A percentile compares a stretch with the other conserved stretches of the same genome.
These are phyloP conservation scores for Yamadazyma dendronema DNA, from an alignment of 1,139 yeast genomes.

Conservation along the genomic window DNA sequence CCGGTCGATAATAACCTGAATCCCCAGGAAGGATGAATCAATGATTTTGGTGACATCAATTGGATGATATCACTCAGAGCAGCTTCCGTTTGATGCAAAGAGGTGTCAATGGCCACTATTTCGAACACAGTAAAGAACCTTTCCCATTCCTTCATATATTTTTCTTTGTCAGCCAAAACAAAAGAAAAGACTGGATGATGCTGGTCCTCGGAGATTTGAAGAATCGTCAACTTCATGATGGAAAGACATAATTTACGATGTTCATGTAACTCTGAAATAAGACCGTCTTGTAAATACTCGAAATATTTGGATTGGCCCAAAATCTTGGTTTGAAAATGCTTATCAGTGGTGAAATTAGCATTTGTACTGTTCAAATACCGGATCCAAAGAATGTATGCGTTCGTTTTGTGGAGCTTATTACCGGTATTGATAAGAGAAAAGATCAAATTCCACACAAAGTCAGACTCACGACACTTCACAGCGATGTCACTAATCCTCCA, in stretches of 20 bases:
- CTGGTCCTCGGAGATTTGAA: conserved; percentile 39
- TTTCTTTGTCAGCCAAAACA: conserved; percentile 28
- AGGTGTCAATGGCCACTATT: conserved; percentile 79
- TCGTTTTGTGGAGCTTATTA: conserved; percentile 33
- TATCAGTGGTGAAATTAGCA: conserved; percentile 16
- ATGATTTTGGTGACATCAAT: conserved; percentile 50
- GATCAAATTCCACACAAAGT: conserved; percentile 46
- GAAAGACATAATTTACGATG: conserved; percentile 71
- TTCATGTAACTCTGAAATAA: conserved; percentile 61
- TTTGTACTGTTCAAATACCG: conserved; percentile 38
- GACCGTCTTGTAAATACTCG: conserved; percentile 55
- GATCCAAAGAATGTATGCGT: conserved; percentile 55
- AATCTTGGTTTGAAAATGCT: conserved; percentile 33
- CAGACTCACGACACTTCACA: conserved; percentile 19
- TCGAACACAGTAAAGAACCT: conserved; percentile 74
- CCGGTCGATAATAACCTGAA: conserved; percentile 73
- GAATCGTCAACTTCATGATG: conserved; percentile 61
- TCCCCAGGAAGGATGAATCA: conserved; percentile 71
- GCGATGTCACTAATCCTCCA: conserved; percentile 46
- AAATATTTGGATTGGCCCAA: conserved; percentile 49
- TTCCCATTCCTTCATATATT: conserved; percentile 60
- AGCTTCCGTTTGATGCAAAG: conserved; percentile 83
- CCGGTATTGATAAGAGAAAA: conserved; percentile 30
- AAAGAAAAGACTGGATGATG: conserved; percentile 47
- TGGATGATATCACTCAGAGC: conserved; percentile 63